phyloP scores from a whole-genome alignment of 2,329 filamentous ascomycete genomes.

The Aspergillus chevalieri region DNA sequence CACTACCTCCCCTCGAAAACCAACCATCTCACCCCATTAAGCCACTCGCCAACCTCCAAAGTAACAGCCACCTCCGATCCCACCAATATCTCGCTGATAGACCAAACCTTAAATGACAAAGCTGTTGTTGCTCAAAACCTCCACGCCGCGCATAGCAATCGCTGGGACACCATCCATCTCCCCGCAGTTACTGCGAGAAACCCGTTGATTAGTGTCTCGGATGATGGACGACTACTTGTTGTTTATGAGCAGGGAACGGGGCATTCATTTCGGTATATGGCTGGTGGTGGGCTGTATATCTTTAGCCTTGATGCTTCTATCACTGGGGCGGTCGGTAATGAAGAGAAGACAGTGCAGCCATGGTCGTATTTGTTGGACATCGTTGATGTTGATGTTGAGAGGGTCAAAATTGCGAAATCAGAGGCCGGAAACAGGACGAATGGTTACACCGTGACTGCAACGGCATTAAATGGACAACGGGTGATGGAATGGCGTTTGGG shows the following conservation, averaged over 20 bases:
- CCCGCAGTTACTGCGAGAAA: constrained; percentile 9
- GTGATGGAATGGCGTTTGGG: constrained; percentile 8
- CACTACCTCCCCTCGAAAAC: not conserved
- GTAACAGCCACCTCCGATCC: not conserved
- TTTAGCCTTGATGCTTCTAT: constrained; percentile 6
- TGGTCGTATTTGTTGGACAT: constrained; percentile 16
- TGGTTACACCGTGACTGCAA: not conserved
- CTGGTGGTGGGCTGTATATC: constrained; percentile 14
- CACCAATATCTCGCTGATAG: not conserved
- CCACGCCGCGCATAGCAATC: not conserved
- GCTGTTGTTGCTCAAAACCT: constrained; percentile 4
- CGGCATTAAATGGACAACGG: constrained; percentile 3
- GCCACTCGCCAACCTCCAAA: not conserved
- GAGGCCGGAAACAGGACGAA: not conserved
- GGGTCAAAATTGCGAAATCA: constrained; percentile 2
- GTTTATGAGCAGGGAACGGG: constrained; percentile 14
- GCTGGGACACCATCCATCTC: constrained; percentile 14
- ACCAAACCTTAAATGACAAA: not conserved
- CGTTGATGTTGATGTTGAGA: constrained; percentile 8
- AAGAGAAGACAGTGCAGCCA: constrained; percentile 2
- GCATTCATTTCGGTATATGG: constrained; percentile 8
- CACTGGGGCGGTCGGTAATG: not conserved
- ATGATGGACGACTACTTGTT: constrained; percentile 10
- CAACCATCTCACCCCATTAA: not conserved
- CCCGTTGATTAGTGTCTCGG: constrained; percentile 10